phyloP scores from a whole-genome alignment of 768 basidiomycete genomes.

The Podaxis sp. region DNA sequence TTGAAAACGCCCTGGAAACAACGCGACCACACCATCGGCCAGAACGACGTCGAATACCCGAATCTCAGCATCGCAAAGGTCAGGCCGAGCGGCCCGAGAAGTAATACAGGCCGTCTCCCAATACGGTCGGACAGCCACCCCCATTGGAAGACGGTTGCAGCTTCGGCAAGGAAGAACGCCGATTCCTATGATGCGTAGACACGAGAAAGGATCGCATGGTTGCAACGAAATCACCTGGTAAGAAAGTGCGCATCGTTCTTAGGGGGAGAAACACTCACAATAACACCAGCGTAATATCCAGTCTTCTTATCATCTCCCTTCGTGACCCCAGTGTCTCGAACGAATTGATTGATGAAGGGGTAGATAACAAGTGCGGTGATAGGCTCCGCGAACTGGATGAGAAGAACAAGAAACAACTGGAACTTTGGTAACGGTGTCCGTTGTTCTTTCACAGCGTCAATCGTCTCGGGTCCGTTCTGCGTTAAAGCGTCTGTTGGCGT shows the following conservation, averaged over 20 bases:
- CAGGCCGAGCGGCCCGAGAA: constrained; percentile 38
- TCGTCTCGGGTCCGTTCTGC: neutral
- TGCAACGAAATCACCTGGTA: neutral
- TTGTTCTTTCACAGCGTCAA: constrained; percentile 5
- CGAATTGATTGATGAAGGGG: constrained; percentile 42
- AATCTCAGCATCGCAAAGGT: constrained; percentile 35
- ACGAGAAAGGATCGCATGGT: neutral
- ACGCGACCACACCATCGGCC: constrained; percentile 23
- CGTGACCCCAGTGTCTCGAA: constrained; percentile 40
- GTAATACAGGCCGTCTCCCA: constrained; percentile 39
- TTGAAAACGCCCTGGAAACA: constrained; percentile 35
- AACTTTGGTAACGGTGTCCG: constrained; percentile 36
- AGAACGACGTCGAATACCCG: constrained; percentile 36
- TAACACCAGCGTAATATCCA: constrained; percentile 45
- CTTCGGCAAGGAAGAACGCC: constrained; percentile 39
- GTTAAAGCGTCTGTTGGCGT: neutral
- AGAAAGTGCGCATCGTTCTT: neutral
- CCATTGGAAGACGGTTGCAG: constrained; percentile 39
- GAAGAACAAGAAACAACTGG: constrained; percentile 32
- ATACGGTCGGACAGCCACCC: constrained; percentile 37
- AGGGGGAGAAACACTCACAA: constrained; percentile 24
- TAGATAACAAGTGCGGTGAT: constrained; percentile 40
- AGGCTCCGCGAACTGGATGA: constrained; percentile 41
- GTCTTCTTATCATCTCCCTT: constrained; percentile 39
- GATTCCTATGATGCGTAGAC: constrained; percentile 30